These are phyloP conservation scores for Cinchona pubescens DNA, from an alignment of 257 asterid species.

Conservation along the genomic window DNA sequence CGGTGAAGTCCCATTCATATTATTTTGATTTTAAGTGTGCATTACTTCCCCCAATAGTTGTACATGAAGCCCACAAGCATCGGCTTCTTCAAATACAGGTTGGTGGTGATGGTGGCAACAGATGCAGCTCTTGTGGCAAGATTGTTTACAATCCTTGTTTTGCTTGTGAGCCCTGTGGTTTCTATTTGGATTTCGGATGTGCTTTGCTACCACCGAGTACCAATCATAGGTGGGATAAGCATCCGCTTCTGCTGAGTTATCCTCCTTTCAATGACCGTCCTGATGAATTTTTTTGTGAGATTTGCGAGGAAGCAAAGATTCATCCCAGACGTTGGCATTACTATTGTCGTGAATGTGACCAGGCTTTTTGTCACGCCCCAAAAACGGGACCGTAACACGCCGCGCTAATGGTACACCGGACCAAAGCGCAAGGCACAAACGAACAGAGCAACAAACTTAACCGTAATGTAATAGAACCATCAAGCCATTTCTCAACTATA, in stretches of 20 bases:
- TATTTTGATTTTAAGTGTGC: constrained; percentile 5
- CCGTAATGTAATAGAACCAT: too few species aligned
- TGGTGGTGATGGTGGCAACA: neutral
- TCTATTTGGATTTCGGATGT: neutral
- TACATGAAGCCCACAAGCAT: neutral
- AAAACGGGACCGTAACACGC: too few species aligned
- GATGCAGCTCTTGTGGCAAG: neutral
- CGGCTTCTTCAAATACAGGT: neutral
- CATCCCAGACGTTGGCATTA: too few species aligned
- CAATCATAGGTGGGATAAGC: neutral
- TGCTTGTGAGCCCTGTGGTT: neutral
- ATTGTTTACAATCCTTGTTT: neutral
- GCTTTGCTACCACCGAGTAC: neutral
- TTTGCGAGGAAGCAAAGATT: constrained; percentile 13
- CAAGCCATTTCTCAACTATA: too few species aligned
- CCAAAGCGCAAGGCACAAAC: too few species aligned
- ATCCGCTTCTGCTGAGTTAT: neutral
- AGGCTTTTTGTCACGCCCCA: too few species aligned
- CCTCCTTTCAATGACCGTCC: constrained; percentile 9
- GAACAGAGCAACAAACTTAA: too few species aligned
- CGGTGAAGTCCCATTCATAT: neutral
- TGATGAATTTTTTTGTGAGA: constrained; percentile 5
- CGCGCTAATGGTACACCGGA: too few species aligned
- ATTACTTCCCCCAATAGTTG: neutral
- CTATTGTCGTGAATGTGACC: too few species aligned